A percentile compares a stretch with the other conserved stretches of the same genome.
Evolutionary conservation across 1,139 yeast genomes (phyloP).

Genomic region (Geotrichum reessii): DNA sequence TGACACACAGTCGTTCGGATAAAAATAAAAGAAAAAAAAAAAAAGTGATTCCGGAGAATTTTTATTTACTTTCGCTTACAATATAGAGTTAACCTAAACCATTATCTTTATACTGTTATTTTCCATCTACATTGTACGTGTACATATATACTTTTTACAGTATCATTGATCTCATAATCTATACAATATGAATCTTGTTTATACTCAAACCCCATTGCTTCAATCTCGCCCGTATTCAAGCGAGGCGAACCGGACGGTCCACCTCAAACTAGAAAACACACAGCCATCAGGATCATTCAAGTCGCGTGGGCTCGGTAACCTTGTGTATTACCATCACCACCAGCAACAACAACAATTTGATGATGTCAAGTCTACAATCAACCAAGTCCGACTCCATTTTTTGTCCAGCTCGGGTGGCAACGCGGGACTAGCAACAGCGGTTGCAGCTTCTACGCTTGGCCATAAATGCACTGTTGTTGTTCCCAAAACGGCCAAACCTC

Average conservation of each 20-base stretch:
- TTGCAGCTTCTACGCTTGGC: constrained; percentile 45
- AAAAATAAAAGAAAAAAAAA: too few relatives aligned
- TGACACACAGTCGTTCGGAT: too few relatives aligned
- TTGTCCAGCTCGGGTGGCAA: constrained; percentile 71
- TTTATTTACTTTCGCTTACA: too few relatives aligned
- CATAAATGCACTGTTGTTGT: constrained; percentile 61
- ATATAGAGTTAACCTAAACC: too few relatives aligned
- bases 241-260: constrained; percentile 44
- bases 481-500: constrained; percentile 45
- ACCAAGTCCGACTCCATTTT: constrained; percentile 40
- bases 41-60: too few relatives aligned
- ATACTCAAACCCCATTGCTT: constrained; percentile 29
- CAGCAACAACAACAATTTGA: constrained; percentile 14
- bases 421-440: constrained; percentile 74
- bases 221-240: constrained; percentile 27
- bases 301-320: constrained; percentile 56
- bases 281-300: constrained; percentile 76
- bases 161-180: too few relatives aligned
- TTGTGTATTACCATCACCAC: constrained; percentile 20
- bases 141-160: too few relatives aligned
- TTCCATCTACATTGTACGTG: too few relatives aligned
- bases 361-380: not conserved
- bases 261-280: constrained; percentile 55
- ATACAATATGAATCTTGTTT: constrained; percentile 2
- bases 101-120: too few relatives aligned